Conservation (phyloP, 1,284 basidiomycete species). For the Entoloma clypeatum region DNA sequence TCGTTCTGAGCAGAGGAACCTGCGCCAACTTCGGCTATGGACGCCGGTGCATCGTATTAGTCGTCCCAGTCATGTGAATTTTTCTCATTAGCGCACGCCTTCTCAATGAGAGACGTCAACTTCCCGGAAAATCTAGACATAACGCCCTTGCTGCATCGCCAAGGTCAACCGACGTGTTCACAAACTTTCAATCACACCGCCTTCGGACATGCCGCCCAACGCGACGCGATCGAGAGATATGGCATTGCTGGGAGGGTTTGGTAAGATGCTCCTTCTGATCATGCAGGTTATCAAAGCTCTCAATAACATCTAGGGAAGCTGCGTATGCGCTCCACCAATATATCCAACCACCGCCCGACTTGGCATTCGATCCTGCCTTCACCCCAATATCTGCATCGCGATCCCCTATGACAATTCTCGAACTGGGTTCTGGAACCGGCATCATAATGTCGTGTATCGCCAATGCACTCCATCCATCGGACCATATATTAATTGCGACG, state of each 20-base stretch:
- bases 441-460: conserved; percentile 52
- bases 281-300: background rate
- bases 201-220: conserved; percentile 49
- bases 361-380: conserved; percentile 62
- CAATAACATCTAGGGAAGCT: conserved; percentile 62
- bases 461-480: conserved; percentile 23
- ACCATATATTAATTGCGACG: conserved; percentile 53
- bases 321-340: conserved; percentile 61
- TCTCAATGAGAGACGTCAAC: conserved; percentile 27
- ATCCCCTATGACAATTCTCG: conserved; percentile 41
- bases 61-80: conserved; percentile 4
- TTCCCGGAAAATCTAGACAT: conserved; percentile 42
- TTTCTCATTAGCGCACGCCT: conserved; percentile 1
- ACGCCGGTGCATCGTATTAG: too few species aligned
- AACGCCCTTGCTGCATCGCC: conserved; percentile 26
- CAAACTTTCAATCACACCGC: background rate
- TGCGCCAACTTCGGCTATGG: too few species aligned
- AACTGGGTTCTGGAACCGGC: conserved; percentile 74
- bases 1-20: conserved; percentile 13
- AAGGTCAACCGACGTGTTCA: background rate
- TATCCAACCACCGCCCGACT: conserved; percentile 35
- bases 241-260: conserved; percentile 77
- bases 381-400: conserved; percentile 16
- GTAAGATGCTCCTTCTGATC: conserved; percentile 33
- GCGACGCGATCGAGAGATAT: conserved; percentile 58